Base-by-base conservation (phyloP, 345 rosid genomes). In the Corymbia maculata region DNA sequence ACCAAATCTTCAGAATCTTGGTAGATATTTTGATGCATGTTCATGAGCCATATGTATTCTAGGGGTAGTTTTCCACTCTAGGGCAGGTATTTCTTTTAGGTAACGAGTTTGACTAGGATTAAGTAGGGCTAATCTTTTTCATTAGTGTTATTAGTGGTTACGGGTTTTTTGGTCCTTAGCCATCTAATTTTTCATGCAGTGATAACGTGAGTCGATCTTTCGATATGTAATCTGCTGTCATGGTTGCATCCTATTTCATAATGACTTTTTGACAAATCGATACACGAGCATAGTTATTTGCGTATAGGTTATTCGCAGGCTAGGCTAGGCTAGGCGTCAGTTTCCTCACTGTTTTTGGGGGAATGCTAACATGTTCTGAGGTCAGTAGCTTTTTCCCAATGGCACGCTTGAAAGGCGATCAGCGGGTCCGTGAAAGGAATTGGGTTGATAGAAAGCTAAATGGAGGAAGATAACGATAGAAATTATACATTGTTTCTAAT, bases 361-460 rank as follows among this genome's bases (percentile, higher is more conserved):
- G 24, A 2, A 36, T 0, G 80, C 80, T 61, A 16, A 13, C 61
- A 53, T 86, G 3, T 51, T 42, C 45, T 53, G 17, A 86, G 16
- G 64, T 24, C 87, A 24, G 2, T 11, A 45, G 19, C 79, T 87
- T 66, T 51, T 51, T 85, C 30, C 4, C 90, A 96, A 98, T 97
- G 94, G 99, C 98, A 86, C 96, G 98, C 92, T 93, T 95, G 92
- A 97, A 96, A 88, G 98, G 99, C 52, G 99, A 96, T 88, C 99
- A 95, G 89, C 94, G 93, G 85, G 98, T 97, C 84, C 90, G 42
- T 4, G 42, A 36, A 36, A 36, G 42, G 42, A 36, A 36, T 36
- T 36, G 42, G 42, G 42, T 36, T 36, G 42, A 36, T 36, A 36
- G 42, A 36, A 36, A 36, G 42, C 42, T 36, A 36, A 36, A 36